Evolutionary conservation across 805 yeast species (phyloP).

Genomic region (Schizosaccharomyces osmophilus): DNA sequence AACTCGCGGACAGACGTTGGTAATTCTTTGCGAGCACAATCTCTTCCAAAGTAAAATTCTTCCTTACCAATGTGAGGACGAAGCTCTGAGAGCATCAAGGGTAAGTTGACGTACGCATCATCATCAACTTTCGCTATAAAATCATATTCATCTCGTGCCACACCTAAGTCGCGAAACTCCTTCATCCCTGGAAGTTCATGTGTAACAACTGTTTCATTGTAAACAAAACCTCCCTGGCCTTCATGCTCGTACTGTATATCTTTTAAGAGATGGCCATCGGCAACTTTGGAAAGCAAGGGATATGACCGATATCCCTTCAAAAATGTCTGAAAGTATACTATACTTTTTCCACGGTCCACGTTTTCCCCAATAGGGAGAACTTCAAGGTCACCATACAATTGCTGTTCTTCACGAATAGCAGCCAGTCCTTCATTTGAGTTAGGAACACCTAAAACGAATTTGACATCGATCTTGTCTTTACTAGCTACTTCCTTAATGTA

Average conservation of each 20-base stretch:
- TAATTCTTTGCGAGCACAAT: neutral
- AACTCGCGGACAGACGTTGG: neutral
- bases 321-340: neutral
- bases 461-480: neutral
- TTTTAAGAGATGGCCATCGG: neutral
- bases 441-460: neutral
- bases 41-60: neutral
- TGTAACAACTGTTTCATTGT: neutral
- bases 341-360: neutral
- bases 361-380: neutral
- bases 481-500: neutral
- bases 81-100: neutral
- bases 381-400: neutral
- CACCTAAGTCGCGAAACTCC: neutral
- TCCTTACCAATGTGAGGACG: neutral
- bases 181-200: neutral
- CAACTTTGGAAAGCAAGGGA: neutral
- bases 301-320: neutral
- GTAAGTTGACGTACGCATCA: neutral
- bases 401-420: neutral
- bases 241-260: neutral
- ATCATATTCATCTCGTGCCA: neutral
- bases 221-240: neutral
- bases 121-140: slow-evolving; percentile 1
- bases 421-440: neutral